Evolutionary conservation across 108 stramenopile genomes (phyloP).

Genomic region (Aurantiochytrium sp.): DNA sequence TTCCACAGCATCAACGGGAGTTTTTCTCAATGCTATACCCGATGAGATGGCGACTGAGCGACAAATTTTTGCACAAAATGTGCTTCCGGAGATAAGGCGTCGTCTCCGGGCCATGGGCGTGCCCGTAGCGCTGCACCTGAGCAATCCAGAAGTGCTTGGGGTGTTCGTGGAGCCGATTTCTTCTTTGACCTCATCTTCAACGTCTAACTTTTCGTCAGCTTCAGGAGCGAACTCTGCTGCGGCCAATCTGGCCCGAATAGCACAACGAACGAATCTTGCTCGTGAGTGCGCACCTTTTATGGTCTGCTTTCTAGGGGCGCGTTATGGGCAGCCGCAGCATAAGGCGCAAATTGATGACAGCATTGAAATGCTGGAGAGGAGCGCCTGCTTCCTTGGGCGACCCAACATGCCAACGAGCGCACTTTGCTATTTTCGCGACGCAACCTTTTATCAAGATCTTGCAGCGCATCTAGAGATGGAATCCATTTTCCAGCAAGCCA

Average conservation of each 20-base stretch:
- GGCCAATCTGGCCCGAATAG: too few relatives aligned
- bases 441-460: background rate
- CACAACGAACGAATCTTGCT: too few relatives aligned
- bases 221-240: too few relatives aligned
- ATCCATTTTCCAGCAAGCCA: too few relatives aligned
- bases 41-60: background rate
- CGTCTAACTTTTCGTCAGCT: too few relatives aligned
- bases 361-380: background rate
- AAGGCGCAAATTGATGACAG: background rate
- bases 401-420: background rate
- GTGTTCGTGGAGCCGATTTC: background rate
- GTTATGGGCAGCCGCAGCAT: background rate
- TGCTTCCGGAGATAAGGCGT: background rate
- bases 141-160: background rate
- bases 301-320: background rate
- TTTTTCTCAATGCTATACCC: background rate
- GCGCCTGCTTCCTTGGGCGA: background rate
- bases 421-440: slow-evolving; percentile 3
- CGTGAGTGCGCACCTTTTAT: background rate
- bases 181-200: background rate
- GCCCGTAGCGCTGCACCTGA: background rate
- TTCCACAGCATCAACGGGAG: too few relatives aligned
- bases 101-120: background rate
- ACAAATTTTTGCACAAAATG: background rate
- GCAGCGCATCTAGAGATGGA: background rate